A percentile compares a stretch with the other conserved stretches of the same genome.
Evolutionary conservation across 108 stramenopile genomes (phyloP).

Genomic region (Cyclotella atomus): DNA sequence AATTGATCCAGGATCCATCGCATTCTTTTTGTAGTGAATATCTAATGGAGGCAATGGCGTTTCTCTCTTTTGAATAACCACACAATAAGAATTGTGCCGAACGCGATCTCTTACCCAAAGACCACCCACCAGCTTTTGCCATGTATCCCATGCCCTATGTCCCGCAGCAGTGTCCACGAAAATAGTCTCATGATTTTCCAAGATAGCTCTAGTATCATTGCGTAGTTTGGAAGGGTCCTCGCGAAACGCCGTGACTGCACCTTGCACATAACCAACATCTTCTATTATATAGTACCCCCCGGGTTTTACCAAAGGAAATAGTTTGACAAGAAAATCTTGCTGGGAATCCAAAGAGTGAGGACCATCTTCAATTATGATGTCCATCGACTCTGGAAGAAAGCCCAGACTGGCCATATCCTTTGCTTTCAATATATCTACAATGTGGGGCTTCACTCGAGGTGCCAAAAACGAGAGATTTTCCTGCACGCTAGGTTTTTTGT

Average conservation of each 20-base stretch:
- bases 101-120: conserved; percentile 16
- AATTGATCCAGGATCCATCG: conserved; percentile 7
- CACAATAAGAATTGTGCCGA: conserved; percentile 25
- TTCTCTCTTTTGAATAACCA: conserved; percentile 23
- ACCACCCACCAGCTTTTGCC: conserved; percentile 15
- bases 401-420: conserved; percentile 6
- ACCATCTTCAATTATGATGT: conserved; percentile 36
- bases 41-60: conserved; percentile 10
- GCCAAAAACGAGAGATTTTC: conserved; percentile 13
- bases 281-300: conserved; percentile 35
- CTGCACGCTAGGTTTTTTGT: neutral
- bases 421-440: conserved; percentile 8
- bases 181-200: conserved; percentile 27
- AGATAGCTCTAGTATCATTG: neutral
- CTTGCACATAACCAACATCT: conserved; percentile 22
- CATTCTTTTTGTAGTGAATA: conserved; percentile 10
- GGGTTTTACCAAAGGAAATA: conserved; percentile 30
- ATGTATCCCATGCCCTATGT: conserved; percentile 24
- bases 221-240: conserved; percentile 14
- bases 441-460: conserved; percentile 18
- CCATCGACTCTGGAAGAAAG: conserved; percentile 29
- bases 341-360: conserved; percentile 14
- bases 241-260: conserved; percentile 13
- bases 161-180: conserved; percentile 28
- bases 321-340: conserved; percentile 21